Conservation (phyloP, 768 basidiomycete genomes). For the Tricholoma flavovirens region DNA sequence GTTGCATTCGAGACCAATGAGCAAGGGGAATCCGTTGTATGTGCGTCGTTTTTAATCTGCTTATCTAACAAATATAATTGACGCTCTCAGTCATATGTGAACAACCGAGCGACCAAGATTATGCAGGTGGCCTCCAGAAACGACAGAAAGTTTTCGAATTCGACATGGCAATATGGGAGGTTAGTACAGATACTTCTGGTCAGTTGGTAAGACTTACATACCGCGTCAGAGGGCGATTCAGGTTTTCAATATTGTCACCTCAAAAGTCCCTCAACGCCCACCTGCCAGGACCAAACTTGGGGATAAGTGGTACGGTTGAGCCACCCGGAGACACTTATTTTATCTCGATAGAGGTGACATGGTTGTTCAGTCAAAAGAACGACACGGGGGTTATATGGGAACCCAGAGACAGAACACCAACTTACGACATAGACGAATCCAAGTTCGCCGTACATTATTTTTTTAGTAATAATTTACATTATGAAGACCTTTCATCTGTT, state of each 20-base stretch:
- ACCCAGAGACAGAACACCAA: no score
- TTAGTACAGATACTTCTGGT: constrained; percentile 25
- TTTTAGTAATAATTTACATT: no score
- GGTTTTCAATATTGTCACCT: constrained; percentile 72
- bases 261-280: constrained; percentile 71
- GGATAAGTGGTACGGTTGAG: constrained; percentile 69
- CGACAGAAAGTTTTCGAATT: constrained; percentile 89
- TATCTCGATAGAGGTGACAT: not conserved
- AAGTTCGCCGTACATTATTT: no score
- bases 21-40: constrained; percentile 69
- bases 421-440: no score
- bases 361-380: no score
- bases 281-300: constrained; percentile 51
- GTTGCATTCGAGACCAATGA: constrained; percentile 66
- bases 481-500: no score
- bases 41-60: constrained; percentile 35
- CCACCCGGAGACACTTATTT: no score
- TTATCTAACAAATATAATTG: not conserved
- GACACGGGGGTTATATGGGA: no score
- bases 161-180: constrained; percentile 87
- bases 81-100: constrained; percentile 51
- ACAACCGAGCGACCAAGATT: constrained; percentile 58
- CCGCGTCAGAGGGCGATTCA: constrained; percentile 75
- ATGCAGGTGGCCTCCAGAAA: constrained; percentile 57
- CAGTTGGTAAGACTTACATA: not conserved